These are phyloP conservation scores for Globisporangium lucens DNA, from an alignment of 352 stramenopile genomes.

Conservation along the genomic window DNA sequence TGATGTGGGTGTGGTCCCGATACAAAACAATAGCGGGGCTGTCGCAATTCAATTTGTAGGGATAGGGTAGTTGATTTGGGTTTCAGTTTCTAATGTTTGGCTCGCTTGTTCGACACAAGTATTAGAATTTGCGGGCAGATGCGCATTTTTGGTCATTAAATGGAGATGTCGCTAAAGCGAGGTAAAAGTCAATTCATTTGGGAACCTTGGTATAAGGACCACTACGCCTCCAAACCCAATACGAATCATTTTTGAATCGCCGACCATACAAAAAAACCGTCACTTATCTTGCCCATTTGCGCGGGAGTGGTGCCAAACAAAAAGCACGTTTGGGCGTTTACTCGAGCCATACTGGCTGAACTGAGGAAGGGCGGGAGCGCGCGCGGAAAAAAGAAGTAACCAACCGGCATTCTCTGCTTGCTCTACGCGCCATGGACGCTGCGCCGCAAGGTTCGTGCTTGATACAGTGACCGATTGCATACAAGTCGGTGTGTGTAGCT, in stretches of 20 bases:
- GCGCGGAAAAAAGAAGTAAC: background rate
- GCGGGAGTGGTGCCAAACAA: background rate
- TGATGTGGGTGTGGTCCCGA: too few species aligned
- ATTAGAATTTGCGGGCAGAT: too few species aligned
- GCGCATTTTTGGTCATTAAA: too few species aligned
- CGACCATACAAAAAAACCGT: conserved; percentile 19
- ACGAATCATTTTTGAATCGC: background rate
- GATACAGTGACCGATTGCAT: background rate
- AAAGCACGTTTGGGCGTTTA: background rate
- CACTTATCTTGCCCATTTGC: background rate
- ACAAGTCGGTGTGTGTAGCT: background rate
- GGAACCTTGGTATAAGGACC: background rate
- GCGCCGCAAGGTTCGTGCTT: background rate
- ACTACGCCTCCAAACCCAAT: background rate
- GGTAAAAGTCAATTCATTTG: background rate
- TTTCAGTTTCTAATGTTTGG: too few species aligned
- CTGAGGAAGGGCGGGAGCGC: background rate
- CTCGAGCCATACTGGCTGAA: background rate
- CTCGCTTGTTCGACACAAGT: too few species aligned
- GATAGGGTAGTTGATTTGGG: too few species aligned
- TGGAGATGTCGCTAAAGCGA: too few species aligned
- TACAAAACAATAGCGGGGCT: too few species aligned
- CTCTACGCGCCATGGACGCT: conserved; percentile 1
- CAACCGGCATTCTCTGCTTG: conserved; percentile 1
- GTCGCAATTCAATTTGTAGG: background rate